Conservation (phyloP, 257 asterid genomes). For the Solanum sparsipilum region DNA sequence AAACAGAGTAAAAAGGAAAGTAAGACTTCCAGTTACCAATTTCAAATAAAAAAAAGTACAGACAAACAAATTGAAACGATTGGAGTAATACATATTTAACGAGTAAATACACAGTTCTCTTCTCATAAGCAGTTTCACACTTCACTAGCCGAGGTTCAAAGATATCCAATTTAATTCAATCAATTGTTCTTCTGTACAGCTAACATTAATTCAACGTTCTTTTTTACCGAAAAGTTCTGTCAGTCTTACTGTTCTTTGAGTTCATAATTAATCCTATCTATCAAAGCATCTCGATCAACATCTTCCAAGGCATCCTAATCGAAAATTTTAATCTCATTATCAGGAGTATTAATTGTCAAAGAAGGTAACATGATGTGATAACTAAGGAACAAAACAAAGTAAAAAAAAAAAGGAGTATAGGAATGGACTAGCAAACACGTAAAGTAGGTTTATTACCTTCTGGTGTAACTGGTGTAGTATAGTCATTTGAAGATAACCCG, state of each 20-base stretch:
- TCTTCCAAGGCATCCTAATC: not conserved
- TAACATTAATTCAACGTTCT: not conserved
- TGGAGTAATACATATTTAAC: not conserved
- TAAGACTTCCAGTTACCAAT: not conserved
- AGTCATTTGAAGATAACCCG: constrained; percentile 18
- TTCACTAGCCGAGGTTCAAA: not conserved
- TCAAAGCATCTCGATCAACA: not conserved
- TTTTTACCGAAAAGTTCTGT: not conserved
- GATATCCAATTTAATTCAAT: not conserved
- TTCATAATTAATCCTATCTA: not conserved
- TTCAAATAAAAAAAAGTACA: not conserved
- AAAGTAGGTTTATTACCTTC: constrained; percentile 43
- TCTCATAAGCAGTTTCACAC: not conserved
- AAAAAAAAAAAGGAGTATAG: not conserved
- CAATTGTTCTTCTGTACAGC: not conserved
- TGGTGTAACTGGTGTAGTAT: constrained; percentile 49
- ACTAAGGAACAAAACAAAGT: not conserved
- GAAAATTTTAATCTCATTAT: not conserved
- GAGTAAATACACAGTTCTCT: not conserved
- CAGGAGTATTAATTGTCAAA: not conserved
- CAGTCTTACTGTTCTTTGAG: not conserved
- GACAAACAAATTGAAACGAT: not conserved
- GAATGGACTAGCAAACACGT: not conserved
- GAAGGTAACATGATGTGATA: not conserved
- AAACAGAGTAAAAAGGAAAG: not conserved